Evolutionary conservation across 2,329 filamentous ascomycete species (phyloP), one percentile per base, ranked within the genome.

Genomic region (Pleoardoris graminearum): DNA sequence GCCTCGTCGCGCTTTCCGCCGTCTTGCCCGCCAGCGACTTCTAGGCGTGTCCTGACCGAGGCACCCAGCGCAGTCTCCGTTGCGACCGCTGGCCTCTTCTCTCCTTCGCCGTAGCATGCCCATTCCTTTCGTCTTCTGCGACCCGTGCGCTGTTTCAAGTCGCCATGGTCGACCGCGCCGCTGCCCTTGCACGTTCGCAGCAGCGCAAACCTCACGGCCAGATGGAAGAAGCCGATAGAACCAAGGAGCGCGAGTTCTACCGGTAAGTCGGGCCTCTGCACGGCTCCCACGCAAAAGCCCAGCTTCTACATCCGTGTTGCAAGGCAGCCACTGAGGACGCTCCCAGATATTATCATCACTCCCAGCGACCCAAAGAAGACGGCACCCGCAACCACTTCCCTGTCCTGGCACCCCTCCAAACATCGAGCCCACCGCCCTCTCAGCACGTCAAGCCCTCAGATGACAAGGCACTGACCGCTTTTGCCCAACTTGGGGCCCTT

Each of bases 401-500:
- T 25, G 60, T 57, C 17, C 53, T 49, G 23, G 46, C 53, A 51
- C 22, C 65, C 55, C 45, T 46, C 23, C 58, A 48, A 45, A 47
- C 47, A 51, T 60, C 29, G 23, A 19, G 30, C 23, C 52, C 60
- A 37, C 56, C 50, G 44, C 54, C 21, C 50, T 51, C 21, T 33
- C 37, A 8, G 4, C 7, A n/a, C 23, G 16, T 19, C 58, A 53
- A 44, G 21, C 58, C 65, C 1, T 67, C 67, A 8, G 65, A 73
- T 25, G 72, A 75, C 44, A 66, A 61, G 46, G 70, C 70, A 32
- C 52, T 75, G 54, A 70, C 67, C 8, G 69, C 71, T 8, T 73
- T 74, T 51, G 71, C 71, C 1, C 72, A 75, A 32, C 49, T 75
- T 33, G 72, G 70, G 3, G 71, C 72, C n/a, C 58, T 74, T 19